Percentiles rank a stretch among this genome's conserved stretches.
These are phyloP conservation scores for Claviceps sorghi DNA, from an alignment of 2,329 filamentous ascomycete species.

Conservation along the genomic window DNA sequence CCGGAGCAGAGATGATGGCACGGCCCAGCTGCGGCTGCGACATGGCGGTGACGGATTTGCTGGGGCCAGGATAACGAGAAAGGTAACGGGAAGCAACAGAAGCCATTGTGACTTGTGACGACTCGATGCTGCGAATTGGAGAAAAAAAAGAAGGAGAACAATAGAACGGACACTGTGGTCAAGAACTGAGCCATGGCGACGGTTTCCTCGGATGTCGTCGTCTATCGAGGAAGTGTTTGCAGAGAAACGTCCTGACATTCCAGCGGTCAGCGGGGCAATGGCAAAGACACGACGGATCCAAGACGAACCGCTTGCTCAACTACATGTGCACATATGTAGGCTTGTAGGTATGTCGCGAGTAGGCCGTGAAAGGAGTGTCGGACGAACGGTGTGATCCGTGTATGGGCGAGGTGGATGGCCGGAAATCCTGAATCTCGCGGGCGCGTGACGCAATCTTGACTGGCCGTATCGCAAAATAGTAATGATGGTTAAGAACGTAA, in stretches of 20 bases:
- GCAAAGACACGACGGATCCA: background rate
- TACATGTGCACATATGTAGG: background rate
- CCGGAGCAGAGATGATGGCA: constrained; percentile 18
- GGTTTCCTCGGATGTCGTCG: constrained; percentile 6
- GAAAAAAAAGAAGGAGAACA: constrained; percentile 3
- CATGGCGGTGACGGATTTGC: constrained; percentile 18
- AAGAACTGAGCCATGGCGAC: constrained; percentile 26
- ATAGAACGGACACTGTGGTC: constrained; percentile 27
- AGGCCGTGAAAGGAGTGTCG: too few relatives aligned
- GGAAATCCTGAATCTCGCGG: background rate
- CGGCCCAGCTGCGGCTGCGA: constrained; percentile 12
- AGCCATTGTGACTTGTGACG: constrained; percentile 10
- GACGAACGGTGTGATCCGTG: background rate
- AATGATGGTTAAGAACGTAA: background rate
- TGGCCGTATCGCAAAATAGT: background rate
- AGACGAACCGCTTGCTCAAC: background rate
- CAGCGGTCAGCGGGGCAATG: constrained; percentile 28
- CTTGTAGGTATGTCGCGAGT: background rate
- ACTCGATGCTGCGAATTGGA: constrained; percentile 5
- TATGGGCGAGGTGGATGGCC: background rate
- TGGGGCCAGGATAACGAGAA: constrained; percentile 19
- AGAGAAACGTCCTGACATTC: constrained; percentile 17
- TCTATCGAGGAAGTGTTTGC: constrained; percentile 5
- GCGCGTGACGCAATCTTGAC: background rate
- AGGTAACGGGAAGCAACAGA: constrained; percentile 15